Percentiles rank a stretch among this genome's conserved stretches.
phyloP scores from a whole-genome alignment of 305 asterid genomes.

The Solanum hybrid region DNA sequence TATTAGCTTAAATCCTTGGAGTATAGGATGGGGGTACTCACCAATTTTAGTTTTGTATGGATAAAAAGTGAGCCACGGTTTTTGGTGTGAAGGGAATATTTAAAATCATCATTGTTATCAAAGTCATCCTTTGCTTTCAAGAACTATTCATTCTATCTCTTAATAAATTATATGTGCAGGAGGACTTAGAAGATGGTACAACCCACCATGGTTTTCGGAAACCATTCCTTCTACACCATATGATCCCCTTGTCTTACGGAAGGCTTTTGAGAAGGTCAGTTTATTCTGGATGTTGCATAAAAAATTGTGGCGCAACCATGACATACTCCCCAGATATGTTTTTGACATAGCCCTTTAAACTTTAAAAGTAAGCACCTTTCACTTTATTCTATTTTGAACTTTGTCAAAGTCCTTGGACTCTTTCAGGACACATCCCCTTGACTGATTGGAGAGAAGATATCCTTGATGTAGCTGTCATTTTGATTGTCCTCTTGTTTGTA shows the following conservation, averaged over 20 bases:
- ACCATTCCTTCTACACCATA: conserved; percentile 71
- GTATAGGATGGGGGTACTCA: background rate
- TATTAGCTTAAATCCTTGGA: background rate
- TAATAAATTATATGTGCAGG: conserved; percentile 44
- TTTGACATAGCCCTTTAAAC: background rate
- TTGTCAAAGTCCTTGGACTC: background rate
- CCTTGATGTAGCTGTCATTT: background rate
- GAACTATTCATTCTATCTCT: background rate
- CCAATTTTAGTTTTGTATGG: background rate
- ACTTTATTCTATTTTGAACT: background rate
- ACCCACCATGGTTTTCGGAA: conserved; percentile 86
- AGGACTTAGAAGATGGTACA: conserved; percentile 86
- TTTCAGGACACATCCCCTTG: background rate
- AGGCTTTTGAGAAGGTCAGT: conserved; percentile 92
- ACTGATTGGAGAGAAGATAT: background rate
- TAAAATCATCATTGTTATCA: background rate
- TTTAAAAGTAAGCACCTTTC: background rate
- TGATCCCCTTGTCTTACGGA: conserved; percentile 66
- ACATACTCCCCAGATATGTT: background rate
- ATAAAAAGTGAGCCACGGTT: background rate
- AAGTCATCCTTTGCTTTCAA: conserved; percentile 7
- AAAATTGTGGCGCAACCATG: background rate
- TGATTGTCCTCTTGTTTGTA: background rate
- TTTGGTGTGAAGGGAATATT: background rate
- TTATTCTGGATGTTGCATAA: conserved; percentile 9